Percentiles rank a stretch among this genome's conserved stretches.
Conservation (phyloP, 1,284 basidiomycete genomes). For the Leccinum variabile region DNA sequence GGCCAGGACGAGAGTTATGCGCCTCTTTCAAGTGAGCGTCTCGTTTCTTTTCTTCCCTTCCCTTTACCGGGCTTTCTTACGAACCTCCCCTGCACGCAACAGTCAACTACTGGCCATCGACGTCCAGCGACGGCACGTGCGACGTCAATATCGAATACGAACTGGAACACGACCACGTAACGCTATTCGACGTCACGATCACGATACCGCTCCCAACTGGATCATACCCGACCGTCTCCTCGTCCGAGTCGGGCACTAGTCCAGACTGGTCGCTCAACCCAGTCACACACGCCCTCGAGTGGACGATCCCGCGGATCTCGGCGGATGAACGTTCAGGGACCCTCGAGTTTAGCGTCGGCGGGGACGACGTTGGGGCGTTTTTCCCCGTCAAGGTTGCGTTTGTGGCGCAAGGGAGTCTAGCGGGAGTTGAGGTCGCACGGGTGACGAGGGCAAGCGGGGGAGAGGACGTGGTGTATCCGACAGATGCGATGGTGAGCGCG, state of each 20-base stretch:
- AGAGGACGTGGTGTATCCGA: constrained; percentile 68
- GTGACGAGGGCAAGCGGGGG: constrained; percentile 61
- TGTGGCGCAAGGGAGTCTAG: constrained; percentile 75
- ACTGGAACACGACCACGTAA: constrained; percentile 76
- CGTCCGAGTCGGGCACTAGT: constrained; percentile 47
- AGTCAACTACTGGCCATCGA: constrained; percentile 98
- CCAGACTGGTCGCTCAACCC: constrained; percentile 83
- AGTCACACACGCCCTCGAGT: constrained; percentile 63
- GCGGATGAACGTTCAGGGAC: no score
- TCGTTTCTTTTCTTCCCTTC: neutral
- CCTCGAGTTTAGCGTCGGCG: constrained; percentile 79
- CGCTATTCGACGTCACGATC: constrained; percentile 81
- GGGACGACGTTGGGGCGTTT: constrained; percentile 82
- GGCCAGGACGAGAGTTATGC: constrained; percentile 91
- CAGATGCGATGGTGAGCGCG: constrained; percentile 70
- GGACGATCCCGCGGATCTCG: no score
- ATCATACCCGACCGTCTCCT: constrained; percentile 83
- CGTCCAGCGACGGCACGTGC: constrained; percentile 84
- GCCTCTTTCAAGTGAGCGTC: constrained; percentile 80
- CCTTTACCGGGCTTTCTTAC: neutral
- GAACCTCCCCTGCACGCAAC: neutral
- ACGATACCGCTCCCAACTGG: constrained; percentile 74
- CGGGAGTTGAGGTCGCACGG: constrained; percentile 63
- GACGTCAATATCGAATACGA: constrained; percentile 98
- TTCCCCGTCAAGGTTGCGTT: constrained; percentile 93